Evolutionary conservation across 371 early-diverging fungal species (phyloP), one percentile per base, ranked within the genome.

Genomic region (Syncephalis fuscata): DNA sequence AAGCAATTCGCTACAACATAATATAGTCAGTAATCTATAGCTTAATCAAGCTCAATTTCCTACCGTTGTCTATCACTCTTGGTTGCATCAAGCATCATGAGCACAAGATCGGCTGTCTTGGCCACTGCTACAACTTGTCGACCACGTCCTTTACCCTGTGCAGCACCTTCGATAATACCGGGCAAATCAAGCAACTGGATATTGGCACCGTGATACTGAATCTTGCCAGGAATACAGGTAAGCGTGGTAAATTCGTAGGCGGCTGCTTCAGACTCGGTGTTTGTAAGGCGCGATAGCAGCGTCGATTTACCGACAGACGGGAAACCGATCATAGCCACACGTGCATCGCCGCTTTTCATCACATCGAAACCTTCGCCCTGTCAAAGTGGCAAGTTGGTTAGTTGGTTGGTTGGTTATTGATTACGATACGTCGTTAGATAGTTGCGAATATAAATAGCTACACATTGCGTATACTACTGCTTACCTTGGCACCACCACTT

Each of bases 261-360:
- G 45, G 78, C 85, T 44, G 89, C 93, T 57, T 88, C 92, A 4
- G 93, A 91, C 55, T 88, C 84, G 0, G 95, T 92, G 36, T 88
- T 82, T 15, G 99, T 99, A 24, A 95, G 61, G 64, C 91, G 95
- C 57, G 81, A 82, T 45, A 99, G 73, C 41, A 99, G 67, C 2
- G 99, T 99, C 17, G 90, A 89, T 67, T 99, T 99, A 46, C 99
- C 99, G 17, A 99, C 99, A 11, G 96, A 95, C 10, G 99, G 99
- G 58, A 99, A 99, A 48, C 96, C 99, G 59, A 98, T 92, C 71
- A 99, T 78, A 2, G 91, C 99, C 24, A 99, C 93, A 48, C 99
- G 82, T 3, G 99, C 99, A 62, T 95, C 95, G 10, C 99, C 99
- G 26, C 88, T 86, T 67, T 95, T 89, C 75, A 92, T 89, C 23